Evolutionary conservation across 192 early-diverging fungal species (phyloP).

Genomic region (Chytriomyces hyalinus): DNA sequence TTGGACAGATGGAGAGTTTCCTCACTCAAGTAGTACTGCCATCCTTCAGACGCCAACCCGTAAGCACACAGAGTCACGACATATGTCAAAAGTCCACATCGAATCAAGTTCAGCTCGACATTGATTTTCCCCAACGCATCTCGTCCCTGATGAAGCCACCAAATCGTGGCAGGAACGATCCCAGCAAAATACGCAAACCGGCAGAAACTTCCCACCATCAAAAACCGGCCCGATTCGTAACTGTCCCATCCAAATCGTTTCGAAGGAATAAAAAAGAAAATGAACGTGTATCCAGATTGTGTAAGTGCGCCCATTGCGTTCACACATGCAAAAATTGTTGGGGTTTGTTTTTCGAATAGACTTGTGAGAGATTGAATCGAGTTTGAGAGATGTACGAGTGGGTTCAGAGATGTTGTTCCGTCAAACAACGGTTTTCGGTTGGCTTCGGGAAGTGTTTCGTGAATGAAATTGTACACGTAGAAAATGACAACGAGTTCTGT

Average conservation of each 20-base stretch:
- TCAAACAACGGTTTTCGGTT: neutral
- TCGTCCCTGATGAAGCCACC: conserved; percentile 4
- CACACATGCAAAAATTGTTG: conserved; percentile 35
- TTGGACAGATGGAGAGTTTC: neutral
- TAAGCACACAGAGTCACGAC: conserved; percentile 29
- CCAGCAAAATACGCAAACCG: conserved; percentile 49
- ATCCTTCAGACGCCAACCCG: conserved; percentile 35
- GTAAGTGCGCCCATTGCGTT: conserved; percentile 32
- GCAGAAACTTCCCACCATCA: conserved; percentile 37
- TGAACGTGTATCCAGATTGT: conserved; percentile 23
- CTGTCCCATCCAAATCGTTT: conserved; percentile 54
- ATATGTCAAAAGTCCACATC: conserved; percentile 36
- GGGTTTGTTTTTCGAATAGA: conserved; percentile 18
- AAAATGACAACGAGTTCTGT: conserved; percentile 36
- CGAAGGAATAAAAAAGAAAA: conserved; percentile 49
- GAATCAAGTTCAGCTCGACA: conserved; percentile 23
- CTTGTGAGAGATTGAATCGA: neutral
- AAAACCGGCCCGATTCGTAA: conserved; percentile 42
- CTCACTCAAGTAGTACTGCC: conserved; percentile 41
- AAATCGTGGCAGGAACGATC: conserved; percentile 27
- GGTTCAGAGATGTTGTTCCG: conserved; percentile 12
- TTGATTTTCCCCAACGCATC: neutral
- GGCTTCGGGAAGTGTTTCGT: conserved; percentile 42
- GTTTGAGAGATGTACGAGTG: conserved; percentile 5
- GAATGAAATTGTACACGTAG: conserved; percentile 40